Evolutionary conservation across 352 stramenopile genomes (phyloP), one percentile per base, ranked within the genome.

Genomic region (Pythium graminicola): DNA sequence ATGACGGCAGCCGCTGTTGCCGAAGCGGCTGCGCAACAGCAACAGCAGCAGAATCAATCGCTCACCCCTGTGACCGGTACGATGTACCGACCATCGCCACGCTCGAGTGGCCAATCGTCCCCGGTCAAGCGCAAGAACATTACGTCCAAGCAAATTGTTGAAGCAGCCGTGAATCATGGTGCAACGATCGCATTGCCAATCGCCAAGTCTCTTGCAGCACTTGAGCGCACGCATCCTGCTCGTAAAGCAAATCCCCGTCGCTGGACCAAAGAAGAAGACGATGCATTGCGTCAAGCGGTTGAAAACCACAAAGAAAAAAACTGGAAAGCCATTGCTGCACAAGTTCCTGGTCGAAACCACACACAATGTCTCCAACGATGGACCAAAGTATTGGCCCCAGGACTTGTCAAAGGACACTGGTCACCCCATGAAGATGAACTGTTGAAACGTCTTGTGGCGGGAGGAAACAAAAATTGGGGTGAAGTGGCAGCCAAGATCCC

Each of bases 301-400:
- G 70, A 89, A 48, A 88, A 84, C 61, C 78, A 94, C 41, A 82
- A 83, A 38, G 86, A 93, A 52, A 94, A 91, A 53, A 93, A 96
- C 61, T 97, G 88, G 88, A 96, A 96, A 50, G 83, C 85, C 14
- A 97, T 97, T 50, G 86, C 88, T 7, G 70, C 83, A 39, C 77
- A 90, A 46, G 82, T 97, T 28, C 75, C 82, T 11, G 85, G 81
- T 2, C 73, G 88, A 16, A 96, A 96, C 62, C 85, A 96, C 65
- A 92, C 85, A 56, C 88, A 96, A 60, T 96, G 86, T 56, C 69
- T 96, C 28, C 88, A 97, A 56, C 78, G 88, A 5, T 96, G 87
- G 87, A 94, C 81, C 23, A 96, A 96, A 51, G 86, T 96, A 53
- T 64, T 96, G 3, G 76, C 80, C 2, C 85, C 86, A 0, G 86